Evolutionary conservation across 306 rosid genomes (phyloP), one percentile per base, ranked within the genome.

Genomic region (Prunus kanzakura): DNA sequence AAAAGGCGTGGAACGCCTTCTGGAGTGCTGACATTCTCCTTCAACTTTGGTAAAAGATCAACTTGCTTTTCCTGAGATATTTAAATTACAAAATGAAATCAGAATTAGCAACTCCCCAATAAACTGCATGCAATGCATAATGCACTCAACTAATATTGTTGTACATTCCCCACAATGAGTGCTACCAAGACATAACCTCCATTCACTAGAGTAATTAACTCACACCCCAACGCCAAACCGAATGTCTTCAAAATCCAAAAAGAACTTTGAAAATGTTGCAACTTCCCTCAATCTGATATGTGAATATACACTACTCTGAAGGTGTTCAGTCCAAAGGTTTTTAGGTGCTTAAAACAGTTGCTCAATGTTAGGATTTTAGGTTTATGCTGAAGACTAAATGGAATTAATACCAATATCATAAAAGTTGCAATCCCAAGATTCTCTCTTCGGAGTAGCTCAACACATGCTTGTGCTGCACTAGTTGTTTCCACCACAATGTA

Each of bases 401-500:
- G 12, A 60, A 51, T 43, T 18, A 67, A 30, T 95, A 95, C 99
- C 99, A 95, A 85, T 84, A 95, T 95, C 97, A 95, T 87, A 90
- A 88, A 92, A 63, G 99, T 92, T 67, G 90, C 99, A 74, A 95
- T 81, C 35, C 99, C 99, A 69, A 90, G 90, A 79, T 88, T 90
- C 89, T 90, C 99, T 43, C 88, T 88, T 11, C 97, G 90, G 23
- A 95, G 91, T 69, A 95, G 84, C 87, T 92, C 97, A 69, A 95
- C 97, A 35, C 99, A 95, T 49, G 90, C 90, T 72, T 92, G 97
- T n/a, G 99, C 99, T 56, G 97, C 93, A 84, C 43, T 76, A 52
- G 97, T 84, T 60, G 97, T 95, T 87, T 95, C 97, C 82, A 95
- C 99, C n/a, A 95, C 97, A 74, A 95, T 90, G 75, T 89, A 92